Evolutionary conservation across 1,284 basidiomycete genomes (phyloP), one percentile per base, ranked within the genome.

Genomic region (Rhizopogon hawkerae): DNA sequence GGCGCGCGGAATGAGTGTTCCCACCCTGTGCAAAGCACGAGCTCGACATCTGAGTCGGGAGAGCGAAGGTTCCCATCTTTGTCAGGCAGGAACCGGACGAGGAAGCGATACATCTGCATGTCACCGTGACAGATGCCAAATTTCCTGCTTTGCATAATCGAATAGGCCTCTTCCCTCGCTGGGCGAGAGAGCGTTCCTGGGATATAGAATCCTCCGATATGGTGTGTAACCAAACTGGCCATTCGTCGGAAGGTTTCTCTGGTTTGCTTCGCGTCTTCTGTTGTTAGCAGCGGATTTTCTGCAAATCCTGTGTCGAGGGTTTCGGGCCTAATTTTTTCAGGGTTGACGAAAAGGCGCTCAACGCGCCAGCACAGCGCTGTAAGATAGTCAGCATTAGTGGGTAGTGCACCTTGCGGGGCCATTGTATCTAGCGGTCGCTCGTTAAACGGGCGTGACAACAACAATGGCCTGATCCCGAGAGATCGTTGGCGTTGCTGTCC

Each of bases 131-230:
- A 43, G 23, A 62, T 47, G 18, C 59, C 60, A 35, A 51, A 56
- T 13, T 49, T 50, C 24, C 35, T 48, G 55, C 50, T 52, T 51
- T 55, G 55, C 38, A 63, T 45, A 4, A 60, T 54, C 11, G 43
- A 46, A 39, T 53, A 50, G 9, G 52, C 56, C 34, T 48, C 48
- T 37, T 57, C 45, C 9, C 60, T 59, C n/a, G 60, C 60, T 14
- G 48, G 42, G 31, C 55, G 48, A 5, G 58, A 54, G 38, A 61
- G 54, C 35, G 55, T 45, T 10, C 39, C 47, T 5, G 56, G 61
- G 35, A 62, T 47, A 29, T 60, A 60, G 43, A 59, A 57, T 9
- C 61, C 60, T 5, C 61, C 58, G 8, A 55, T 55, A 48, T 63
- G 59, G 41, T 58, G 56, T 2, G 57, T 48, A 34, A 60, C 57